A percentile compares a stretch with the other conserved stretches of the same genome.
Evolutionary conservation across 495 filamentous ascomycete species (phyloP).

Genomic region (Lophiostoma macrostomum): DNA sequence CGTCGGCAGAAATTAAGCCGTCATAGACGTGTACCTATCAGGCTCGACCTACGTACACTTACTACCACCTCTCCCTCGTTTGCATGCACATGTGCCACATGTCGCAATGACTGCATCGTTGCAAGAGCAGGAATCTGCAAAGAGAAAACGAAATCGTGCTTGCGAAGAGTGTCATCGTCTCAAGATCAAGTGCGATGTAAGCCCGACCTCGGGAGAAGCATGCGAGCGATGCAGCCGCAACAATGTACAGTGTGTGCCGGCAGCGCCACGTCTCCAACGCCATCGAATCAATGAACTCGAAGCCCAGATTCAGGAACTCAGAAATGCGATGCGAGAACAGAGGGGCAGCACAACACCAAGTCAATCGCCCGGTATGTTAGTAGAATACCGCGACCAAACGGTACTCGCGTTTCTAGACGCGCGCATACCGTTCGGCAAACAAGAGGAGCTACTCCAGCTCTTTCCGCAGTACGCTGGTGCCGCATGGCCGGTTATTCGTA

Average conservation of each 20-base stretch:
- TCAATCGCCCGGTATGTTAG: neutral
- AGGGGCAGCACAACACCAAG: constrained; percentile 8
- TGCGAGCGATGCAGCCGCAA: constrained; percentile 8
- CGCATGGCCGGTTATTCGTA: constrained; percentile 3
- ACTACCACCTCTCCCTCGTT: no score
- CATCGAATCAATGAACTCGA: constrained; percentile 2
- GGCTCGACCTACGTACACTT: no score
- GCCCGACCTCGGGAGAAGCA: neutral
- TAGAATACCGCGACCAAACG: neutral
- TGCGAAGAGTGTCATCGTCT: constrained; percentile 9
- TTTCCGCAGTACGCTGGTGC: neutral
- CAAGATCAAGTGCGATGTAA: constrained; percentile 8
- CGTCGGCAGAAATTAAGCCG: no score
- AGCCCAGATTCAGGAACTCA: neutral
- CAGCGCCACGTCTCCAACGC: constrained; percentile 4
- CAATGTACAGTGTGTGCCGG: constrained; percentile 2
- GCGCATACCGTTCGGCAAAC: neutral
- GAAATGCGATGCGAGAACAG: neutral
- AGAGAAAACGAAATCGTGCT: constrained; percentile 2
- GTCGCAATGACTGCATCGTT: neutral
- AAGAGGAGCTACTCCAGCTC: neutral
- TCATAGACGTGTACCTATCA: no score
- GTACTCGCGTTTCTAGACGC: neutral
- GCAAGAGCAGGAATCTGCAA: neutral
- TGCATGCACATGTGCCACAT: no score